Conservation (phyloP, 2,329 filamentous ascomycete species). For the Aureobasidium pullulans region DNA sequence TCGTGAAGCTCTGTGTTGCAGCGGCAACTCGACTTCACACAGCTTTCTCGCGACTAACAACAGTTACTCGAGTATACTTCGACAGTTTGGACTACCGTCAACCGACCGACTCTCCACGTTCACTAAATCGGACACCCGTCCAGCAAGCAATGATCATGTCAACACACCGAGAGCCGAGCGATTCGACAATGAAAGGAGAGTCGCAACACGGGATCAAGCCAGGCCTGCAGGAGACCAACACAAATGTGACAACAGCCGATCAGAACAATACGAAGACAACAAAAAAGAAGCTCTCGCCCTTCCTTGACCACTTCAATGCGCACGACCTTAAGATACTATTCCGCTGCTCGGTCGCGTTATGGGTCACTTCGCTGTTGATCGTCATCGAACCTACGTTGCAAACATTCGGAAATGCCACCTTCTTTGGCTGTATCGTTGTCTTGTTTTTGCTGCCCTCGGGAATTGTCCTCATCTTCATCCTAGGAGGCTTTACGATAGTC, state of each 20-base stretch:
- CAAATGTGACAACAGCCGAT: not conserved
- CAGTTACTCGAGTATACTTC: not conserved
- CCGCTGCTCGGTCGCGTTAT: slow-evolving; percentile 15
- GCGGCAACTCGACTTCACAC: not conserved
- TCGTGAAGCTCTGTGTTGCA: not conserved
- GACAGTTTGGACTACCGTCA: not conserved
- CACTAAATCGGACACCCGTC: not conserved
- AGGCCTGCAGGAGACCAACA: no score
- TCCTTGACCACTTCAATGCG: slow-evolving; percentile 15
- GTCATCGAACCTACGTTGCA: slow-evolving; percentile 5
- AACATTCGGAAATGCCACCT: slow-evolving; percentile 10
- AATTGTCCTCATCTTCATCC: slow-evolving; percentile 4
- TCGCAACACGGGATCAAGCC: not conserved
- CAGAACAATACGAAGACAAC: not conserved
- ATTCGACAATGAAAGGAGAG: not conserved
- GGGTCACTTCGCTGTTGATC: slow-evolving; percentile 10
- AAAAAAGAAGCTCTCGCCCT: not conserved
- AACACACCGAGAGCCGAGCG: not conserved
- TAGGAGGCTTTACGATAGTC: slow-evolving; percentile 9
- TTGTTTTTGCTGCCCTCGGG: slow-evolving; percentile 11
- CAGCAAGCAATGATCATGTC: not conserved
- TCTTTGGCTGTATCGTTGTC: slow-evolving; percentile 11
- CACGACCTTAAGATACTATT: slow-evolving; percentile 14
- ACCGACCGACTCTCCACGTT: not conserved
- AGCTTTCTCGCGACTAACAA: not conserved